These are phyloP conservation scores for Royoungia palumana DNA, from an alignment of 768 basidiomycete genomes.

Conservation along the genomic window DNA sequence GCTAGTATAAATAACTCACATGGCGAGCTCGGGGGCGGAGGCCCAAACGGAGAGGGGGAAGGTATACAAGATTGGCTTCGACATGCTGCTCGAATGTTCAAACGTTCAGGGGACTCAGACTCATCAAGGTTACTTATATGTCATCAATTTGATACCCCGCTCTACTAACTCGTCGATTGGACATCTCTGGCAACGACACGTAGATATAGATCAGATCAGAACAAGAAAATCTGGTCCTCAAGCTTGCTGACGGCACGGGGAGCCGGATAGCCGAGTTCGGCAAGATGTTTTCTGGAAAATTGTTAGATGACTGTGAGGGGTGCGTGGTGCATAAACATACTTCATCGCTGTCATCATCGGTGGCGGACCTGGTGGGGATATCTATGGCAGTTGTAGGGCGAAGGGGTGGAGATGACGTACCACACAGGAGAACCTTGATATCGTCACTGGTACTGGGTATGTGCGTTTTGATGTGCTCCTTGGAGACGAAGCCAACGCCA, in stretches of 20 bases:
- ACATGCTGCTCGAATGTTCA: conserved; percentile 1
- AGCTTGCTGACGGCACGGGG: conserved; percentile 92
- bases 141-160: neutral
- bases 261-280: conserved; percentile 80
- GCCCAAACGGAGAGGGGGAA: conserved; percentile 41
- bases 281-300: conserved; percentile 73
- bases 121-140: neutral
- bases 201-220: conserved; percentile 23
- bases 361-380: conserved; percentile 50
- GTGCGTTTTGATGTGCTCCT: conserved; percentile 82
- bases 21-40: conserved; percentile 38
- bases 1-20: conserved; percentile 26
- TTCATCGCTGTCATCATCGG: conserved; percentile 82
- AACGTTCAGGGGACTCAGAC: no score
- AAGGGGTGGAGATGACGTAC: conserved; percentile 41
- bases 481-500: conserved; percentile 89
- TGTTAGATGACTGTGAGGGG: conserved; percentile 1
- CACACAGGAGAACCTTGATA: conserved; percentile 87
- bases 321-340: conserved; percentile 36
- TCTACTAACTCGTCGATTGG: conserved; percentile 3
- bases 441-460: conserved; percentile 65
- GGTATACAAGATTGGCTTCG: conserved; percentile 34
- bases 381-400: neutral
- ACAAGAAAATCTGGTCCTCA: conserved; percentile 64
- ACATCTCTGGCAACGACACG: neutral